Evolutionary conservation across 148 eudicot species (phyloP), one percentile per base, ranked within the genome.

Genomic region (Camellia lanceoleosa): DNA sequence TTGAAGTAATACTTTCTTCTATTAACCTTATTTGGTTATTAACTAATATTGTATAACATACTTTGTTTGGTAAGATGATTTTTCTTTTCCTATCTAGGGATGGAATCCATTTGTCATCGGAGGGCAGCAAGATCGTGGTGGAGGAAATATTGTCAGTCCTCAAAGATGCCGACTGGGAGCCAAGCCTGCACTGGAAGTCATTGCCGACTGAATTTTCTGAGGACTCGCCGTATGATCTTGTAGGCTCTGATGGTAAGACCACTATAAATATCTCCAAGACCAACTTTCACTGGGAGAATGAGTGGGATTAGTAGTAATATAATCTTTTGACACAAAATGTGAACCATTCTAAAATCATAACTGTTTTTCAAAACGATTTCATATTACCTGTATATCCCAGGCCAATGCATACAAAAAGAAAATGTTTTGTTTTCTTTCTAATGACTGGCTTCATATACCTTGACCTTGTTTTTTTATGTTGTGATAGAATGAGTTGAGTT

Each of bases 161-260:
- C 2, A 84, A 75, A 75, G 84, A 83, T 62, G 87, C 88, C 0
- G 90, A 88, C 2, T 88, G 88, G 88, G 84, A 88, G 77, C 90
- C 90, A n/a, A 86, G 79, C 49, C 62, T 88, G 65, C 84, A 88
- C 70, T 88, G 90, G 90, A 63, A 74, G 78, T 79, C 85, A 38
- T 68, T 88, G 77, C 84, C 87, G 19, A 60, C 78, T 52, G 90
- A 88, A 76, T 86, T 88, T 47, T 43, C 83, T 16, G 85, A 86
- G 61, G 82, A 76, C 62, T 85, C 90, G 0, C 85, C 86, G 0
- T 83, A 83, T 68, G 72, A 68, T 43, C 20, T 61, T 23, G 85
- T 85, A 47, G 84, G 78, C 16, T 44, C 81, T 8, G 85, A 85
- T 71, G 90, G 88, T 42, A 80, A 73, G 59, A 77, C 80, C 60